These are phyloP conservation scores for Citrullus mucosospermus DNA, from an alignment of 306 rosid genomes.

Conservation along the genomic window DNA sequence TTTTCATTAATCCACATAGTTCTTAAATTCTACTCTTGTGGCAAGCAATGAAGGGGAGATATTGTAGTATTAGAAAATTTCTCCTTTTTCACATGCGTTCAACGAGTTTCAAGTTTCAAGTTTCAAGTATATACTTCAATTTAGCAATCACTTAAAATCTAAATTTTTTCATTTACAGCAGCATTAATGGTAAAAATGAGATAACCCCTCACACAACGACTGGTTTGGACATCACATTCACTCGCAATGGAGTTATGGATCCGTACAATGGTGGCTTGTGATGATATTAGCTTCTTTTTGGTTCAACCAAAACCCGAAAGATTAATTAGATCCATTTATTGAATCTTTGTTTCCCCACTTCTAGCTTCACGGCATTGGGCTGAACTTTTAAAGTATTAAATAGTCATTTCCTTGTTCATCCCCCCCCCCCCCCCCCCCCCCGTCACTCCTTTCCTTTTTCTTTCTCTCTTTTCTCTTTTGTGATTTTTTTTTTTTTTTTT, in stretches of 20 bases:
- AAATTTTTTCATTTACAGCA: constrained; percentile 28
- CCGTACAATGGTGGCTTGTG: not conserved
- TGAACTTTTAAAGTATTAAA: not conserved
- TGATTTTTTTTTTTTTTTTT: too few species aligned
- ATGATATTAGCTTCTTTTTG: constrained; percentile 19
- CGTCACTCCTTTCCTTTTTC: not conserved
- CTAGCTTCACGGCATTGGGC: not conserved
- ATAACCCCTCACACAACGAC: not conserved
- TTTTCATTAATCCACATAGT: too few species aligned
- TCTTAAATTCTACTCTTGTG: too few species aligned
- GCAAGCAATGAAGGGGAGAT: too few species aligned
- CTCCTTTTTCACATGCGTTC: too few species aligned
- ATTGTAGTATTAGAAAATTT: too few species aligned
- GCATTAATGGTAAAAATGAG: constrained; percentile 21
- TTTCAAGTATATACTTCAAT: not conserved
- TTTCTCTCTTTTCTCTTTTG: too few species aligned
- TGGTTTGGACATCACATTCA: constrained; percentile 8
- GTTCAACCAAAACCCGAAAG: constrained; percentile 26
- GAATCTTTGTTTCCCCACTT: not conserved
- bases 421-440: not conserved
- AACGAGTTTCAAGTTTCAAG: too few species aligned
- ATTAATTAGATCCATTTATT: constrained; percentile 23
- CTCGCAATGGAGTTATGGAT: not conserved
- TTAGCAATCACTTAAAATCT: not conserved
- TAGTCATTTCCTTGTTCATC: not conserved